These are phyloP conservation scores for Termitomyces sp. DNA, from an alignment of 768 basidiomycete species.

Conservation along the genomic window DNA sequence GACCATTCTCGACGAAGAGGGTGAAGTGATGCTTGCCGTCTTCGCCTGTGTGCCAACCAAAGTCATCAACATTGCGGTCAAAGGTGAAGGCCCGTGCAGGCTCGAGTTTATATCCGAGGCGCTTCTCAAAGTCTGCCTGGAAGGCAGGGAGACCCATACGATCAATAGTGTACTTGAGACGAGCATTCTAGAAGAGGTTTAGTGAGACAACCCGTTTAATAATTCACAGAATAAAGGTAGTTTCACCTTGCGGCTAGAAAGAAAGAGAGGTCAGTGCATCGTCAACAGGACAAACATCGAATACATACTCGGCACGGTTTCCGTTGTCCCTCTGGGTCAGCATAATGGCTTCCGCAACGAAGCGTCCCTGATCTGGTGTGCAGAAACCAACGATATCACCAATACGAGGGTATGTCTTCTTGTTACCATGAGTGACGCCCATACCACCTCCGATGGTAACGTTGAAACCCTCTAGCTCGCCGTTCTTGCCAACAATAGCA, in stretches of 20 bases:
- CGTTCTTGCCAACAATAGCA: conserved; percentile 74
- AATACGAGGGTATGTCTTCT: conserved; percentile 94
- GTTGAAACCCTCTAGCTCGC: conserved; percentile 87
- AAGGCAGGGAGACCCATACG: conserved; percentile 87
- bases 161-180: conserved; percentile 96
- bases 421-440: conserved; percentile 99
- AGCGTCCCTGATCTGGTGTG: conserved; percentile 75
- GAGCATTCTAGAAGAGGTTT: conserved; percentile 54
- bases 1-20: conserved; percentile 95
- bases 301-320: conserved; percentile 83
- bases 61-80: conserved; percentile 88
- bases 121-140: conserved; percentile 85
- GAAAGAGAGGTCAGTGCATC: neutral
- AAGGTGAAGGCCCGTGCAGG: conserved; percentile 78
- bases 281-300: neutral
- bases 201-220: conserved; percentile 1
- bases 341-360: conserved; percentile 91
- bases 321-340: conserved; percentile 93
- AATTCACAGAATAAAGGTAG: neutral
- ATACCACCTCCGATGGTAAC: conserved; percentile 94
- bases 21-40: conserved; percentile 91
- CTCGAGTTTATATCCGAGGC: conserved; percentile 70
- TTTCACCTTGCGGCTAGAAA: conserved; percentile 48
- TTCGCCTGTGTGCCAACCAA: conserved; percentile 85
- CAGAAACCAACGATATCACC: conserved; percentile 92